These are phyloP conservation scores for Botrytis hyacinthi DNA, from an alignment of 2,329 filamentous ascomycete genomes.

Conservation along the genomic window DNA sequence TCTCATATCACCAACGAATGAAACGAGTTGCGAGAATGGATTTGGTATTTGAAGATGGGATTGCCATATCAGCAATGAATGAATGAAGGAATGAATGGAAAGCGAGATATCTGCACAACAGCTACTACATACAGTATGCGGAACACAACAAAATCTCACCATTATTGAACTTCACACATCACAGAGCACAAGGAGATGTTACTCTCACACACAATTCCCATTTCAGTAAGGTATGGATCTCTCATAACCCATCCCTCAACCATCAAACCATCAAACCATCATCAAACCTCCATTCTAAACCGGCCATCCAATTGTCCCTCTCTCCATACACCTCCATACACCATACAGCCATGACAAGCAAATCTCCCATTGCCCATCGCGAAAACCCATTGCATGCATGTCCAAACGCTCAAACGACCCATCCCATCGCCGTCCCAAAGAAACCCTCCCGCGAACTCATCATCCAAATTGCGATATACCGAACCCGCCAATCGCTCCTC, in stretches of 20 bases:
- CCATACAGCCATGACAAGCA: background rate
- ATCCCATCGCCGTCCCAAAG: too few relatives aligned
- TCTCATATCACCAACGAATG: background rate
- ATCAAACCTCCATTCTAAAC: background rate
- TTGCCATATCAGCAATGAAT: background rate
- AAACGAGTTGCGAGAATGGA: background rate
- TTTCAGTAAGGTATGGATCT: background rate
- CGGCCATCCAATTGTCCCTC: background rate
- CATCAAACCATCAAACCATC: background rate
- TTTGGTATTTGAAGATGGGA: background rate
- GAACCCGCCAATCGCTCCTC: background rate
- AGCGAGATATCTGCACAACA: background rate
- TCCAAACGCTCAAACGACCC: background rate
- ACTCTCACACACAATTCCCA: background rate
- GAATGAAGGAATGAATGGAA: background rate
- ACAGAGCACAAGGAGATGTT: background rate
- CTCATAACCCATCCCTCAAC: background rate
- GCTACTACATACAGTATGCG: background rate
- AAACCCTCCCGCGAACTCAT: background rate
- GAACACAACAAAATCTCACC: too few relatives aligned
- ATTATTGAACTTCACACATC: background rate
- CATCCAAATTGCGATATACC: background rate
- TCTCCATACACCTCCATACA: background rate
- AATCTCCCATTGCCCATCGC: background rate
- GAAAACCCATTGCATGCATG: background rate